Evolutionary conservation across 2,329 filamentous ascomycete species (phyloP).

Genomic region (Coniosporium tulheliwenetii): DNA sequence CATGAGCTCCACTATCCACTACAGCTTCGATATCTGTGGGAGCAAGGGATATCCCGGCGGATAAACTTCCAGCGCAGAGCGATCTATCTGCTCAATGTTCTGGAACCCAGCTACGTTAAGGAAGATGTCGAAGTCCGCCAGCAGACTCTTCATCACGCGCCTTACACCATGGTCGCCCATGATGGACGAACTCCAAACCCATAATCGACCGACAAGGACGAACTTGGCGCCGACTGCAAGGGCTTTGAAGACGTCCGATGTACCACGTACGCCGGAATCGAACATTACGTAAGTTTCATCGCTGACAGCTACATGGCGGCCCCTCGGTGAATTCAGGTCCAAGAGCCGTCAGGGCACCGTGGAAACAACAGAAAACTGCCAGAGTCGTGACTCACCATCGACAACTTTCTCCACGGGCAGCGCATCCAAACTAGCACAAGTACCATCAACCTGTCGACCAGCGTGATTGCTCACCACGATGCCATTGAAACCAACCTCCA

Average conservation of each 20-base stretch:
- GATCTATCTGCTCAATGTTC: slow-evolving; percentile 35
- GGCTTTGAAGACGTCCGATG: slow-evolving; percentile 44
- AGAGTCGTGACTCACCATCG: slow-evolving; percentile 26
- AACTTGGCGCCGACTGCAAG: slow-evolving; percentile 46
- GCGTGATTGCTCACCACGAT: slow-evolving; percentile 60
- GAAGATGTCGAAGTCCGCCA: slow-evolving; percentile 47
- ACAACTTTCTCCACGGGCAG: slow-evolving; percentile 43
- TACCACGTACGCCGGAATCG: slow-evolving; percentile 42
- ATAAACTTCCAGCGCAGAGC: slow-evolving; percentile 14
- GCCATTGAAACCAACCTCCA: slow-evolving; percentile 46
- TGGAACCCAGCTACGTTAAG: slow-evolving; percentile 44
- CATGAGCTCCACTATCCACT: not conserved
- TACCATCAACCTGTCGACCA: slow-evolving; percentile 48
- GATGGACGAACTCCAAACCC: slow-evolving; percentile 44
- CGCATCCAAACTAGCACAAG: slow-evolving; percentile 42
- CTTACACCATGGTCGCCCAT: slow-evolving; percentile 44
- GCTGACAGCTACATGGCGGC: slow-evolving; percentile 30
- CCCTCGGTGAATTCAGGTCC: no score
- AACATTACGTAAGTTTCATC: slow-evolving; percentile 40
- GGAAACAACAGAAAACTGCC: not conserved
- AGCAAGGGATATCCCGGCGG: slow-evolving; percentile 9
- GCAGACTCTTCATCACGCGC: slow-evolving; percentile 44
- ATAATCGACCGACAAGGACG: slow-evolving; percentile 45
- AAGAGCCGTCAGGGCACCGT: not conserved
- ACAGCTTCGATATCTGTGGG: not conserved